These are phyloP conservation scores for Delphinella strobiligena DNA, from an alignment of 2,329 filamentous ascomycete genomes.

Conservation along the genomic window DNA sequence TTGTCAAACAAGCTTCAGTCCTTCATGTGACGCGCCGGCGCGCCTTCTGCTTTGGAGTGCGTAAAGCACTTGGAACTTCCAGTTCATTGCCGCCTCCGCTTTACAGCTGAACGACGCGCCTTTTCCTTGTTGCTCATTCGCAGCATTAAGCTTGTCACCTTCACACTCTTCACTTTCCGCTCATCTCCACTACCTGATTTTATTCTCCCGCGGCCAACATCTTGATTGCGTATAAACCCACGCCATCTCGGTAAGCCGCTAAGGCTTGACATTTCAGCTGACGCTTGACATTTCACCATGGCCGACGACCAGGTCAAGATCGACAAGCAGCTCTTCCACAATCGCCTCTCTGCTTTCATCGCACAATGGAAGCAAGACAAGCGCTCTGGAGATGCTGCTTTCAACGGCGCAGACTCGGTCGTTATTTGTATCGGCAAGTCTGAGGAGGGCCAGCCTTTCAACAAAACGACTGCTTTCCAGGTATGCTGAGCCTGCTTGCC, in stretches of 20 bases:
- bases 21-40: not conserved
- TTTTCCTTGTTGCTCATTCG: too few species aligned
- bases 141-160: too few species aligned
- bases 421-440: constrained; percentile 90
- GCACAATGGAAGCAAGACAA: constrained; percentile 95
- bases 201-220: too few species aligned
- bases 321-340: constrained; percentile 86
- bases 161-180: too few species aligned
- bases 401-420: constrained; percentile 77
- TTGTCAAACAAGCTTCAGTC: too few species aligned
- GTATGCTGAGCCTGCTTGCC: constrained; percentile 42
- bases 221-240: not conserved
- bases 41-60: not conserved
- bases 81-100: too few species aligned
- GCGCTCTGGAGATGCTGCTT: constrained; percentile 71
- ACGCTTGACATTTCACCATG: constrained; percentile 30
- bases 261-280: not conserved
- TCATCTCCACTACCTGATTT: too few species aligned
- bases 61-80: not conserved
- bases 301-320: constrained; percentile 74
- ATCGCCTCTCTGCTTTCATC: constrained; percentile 76
- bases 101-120: too few species aligned
- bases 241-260: not conserved
- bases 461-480: constrained; percentile 95
- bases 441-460: constrained; percentile 72